Evolutionary conservation across 805 yeast species (phyloP).

Genomic region (Zygosaccharomyces rouxii): DNA sequence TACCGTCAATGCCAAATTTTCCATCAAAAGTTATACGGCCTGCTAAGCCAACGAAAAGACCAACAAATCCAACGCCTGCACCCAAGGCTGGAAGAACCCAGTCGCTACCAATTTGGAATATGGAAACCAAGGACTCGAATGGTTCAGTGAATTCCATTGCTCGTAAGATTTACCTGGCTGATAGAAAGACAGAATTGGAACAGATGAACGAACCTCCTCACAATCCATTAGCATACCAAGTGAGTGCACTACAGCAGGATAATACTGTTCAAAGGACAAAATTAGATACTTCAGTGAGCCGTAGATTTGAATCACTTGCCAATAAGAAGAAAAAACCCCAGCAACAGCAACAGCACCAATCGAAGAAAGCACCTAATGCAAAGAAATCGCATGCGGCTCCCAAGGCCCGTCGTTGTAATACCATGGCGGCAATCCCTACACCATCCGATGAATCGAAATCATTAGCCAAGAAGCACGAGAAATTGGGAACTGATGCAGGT

Average conservation of each 20-base stretch:
- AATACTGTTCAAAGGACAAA: conserved; percentile 24
- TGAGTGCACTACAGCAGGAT: conserved; percentile 26
- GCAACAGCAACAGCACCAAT: conserved; percentile 6
- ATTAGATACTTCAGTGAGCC: conserved; percentile 32
- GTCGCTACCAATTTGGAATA: conserved; percentile 40
- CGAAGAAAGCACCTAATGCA: conserved; percentile 1
- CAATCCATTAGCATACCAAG: conserved; percentile 21
- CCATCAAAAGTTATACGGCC: conserved; percentile 14
- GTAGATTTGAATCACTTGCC: conserved; percentile 34
- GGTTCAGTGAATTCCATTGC: conserved; percentile 32
- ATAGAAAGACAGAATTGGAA: conserved; percentile 26
- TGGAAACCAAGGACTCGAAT: conserved; percentile 19
- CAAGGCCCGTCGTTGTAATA: conserved; percentile 19
- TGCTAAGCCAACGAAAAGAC: conserved; percentile 24
- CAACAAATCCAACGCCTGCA: conserved; percentile 43
- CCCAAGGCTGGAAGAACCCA: conserved; percentile 45
- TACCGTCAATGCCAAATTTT: conserved; percentile 6
- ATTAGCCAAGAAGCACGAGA: neutral
- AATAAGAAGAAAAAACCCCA: conserved; percentile 24
- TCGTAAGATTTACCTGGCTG: conserved; percentile 34
- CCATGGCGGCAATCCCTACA: conserved; percentile 17
- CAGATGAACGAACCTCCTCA: conserved; percentile 11
- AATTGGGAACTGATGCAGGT: neutral
- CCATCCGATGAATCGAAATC: conserved; percentile 4
- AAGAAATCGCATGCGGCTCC: conserved; percentile 8